Evolutionary conservation across 2,329 filamentous ascomycete genomes (phyloP).

Genomic region (Clarireedia monteithiana): DNA sequence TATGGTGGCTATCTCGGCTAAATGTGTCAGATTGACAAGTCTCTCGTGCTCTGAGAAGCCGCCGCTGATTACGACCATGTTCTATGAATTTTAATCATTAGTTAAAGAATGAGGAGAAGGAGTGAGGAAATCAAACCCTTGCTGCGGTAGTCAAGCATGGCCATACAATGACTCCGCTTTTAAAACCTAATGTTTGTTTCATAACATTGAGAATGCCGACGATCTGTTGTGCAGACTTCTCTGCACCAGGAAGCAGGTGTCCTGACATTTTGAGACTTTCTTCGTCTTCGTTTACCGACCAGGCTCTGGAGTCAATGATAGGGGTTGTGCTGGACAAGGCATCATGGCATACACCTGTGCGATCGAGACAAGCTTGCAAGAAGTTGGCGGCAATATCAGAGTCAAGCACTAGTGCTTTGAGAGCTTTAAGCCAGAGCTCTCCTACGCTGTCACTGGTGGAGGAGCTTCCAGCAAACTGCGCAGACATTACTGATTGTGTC

Average conservation of each 20-base stretch:
- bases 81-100: neutral
- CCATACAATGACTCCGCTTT: conserved; percentile 7
- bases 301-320: neutral
- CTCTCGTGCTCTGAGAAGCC: neutral
- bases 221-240: neutral
- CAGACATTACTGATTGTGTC: neutral
- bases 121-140: neutral
- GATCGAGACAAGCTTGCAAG: neutral
- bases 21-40: neutral
- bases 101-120: neutral
- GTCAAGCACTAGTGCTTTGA: neutral
- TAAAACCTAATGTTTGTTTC: conserved; percentile 6
- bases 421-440: neutral
- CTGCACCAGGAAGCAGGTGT: neutral
- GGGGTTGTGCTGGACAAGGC: neutral
- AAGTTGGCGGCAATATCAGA: neutral
- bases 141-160: neutral
- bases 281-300: neutral
- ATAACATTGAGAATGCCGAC: conserved; percentile 4
- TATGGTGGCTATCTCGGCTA: conserved; percentile 6
- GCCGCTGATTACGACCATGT: neutral
- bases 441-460: neutral
- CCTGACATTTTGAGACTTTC: neutral
- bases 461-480: neutral
- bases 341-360: neutral